These are phyloP conservation scores for Coprinopsis cinerea DNA, from an alignment of 768 basidiomycete genomes.

Conservation along the genomic window DNA sequence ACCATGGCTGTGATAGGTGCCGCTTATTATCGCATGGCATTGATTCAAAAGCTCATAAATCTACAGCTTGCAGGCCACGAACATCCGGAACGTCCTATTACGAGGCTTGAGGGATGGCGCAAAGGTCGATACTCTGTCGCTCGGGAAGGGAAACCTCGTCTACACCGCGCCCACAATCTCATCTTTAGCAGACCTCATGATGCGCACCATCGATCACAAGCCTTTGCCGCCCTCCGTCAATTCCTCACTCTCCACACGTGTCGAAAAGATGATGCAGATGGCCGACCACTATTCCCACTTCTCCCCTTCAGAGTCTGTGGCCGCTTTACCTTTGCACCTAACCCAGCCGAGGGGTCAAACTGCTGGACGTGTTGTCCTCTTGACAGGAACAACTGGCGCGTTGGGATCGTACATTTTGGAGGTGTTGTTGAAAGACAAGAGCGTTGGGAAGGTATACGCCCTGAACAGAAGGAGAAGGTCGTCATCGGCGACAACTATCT, in stretches of 20 bases:
- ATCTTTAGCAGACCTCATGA: constrained; percentile 12
- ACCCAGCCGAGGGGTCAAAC: background rate
- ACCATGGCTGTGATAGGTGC: constrained; percentile 35
- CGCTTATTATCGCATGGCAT: background rate
- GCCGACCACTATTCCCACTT: constrained; percentile 20
- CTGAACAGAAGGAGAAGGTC: constrained; percentile 23
- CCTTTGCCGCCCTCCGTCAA: background rate
- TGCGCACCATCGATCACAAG: background rate
- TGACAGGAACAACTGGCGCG: constrained; percentile 33
- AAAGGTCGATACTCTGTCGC: constrained; percentile 1
- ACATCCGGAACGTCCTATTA: constrained; percentile 28
- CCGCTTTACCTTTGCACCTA: constrained; percentile 7
- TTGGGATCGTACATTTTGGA: constrained; percentile 30
- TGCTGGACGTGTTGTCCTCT: constrained; percentile 21
- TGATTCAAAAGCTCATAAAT: background rate
- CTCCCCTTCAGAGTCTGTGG: no score
- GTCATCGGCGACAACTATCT: background rate
- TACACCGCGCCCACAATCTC: constrained; percentile 17
- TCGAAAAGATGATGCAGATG: constrained; percentile 17
- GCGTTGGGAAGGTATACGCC: constrained; percentile 26
- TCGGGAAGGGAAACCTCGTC: constrained; percentile 16
- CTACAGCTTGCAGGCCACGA: constrained; percentile 29
- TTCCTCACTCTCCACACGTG: background rate
- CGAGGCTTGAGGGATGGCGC: constrained; percentile 12
- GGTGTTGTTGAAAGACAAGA: constrained; percentile 19